Base-by-base conservation (phyloP, 1,284 basidiomycete genomes). In the Leccinum griseonigrum region DNA sequence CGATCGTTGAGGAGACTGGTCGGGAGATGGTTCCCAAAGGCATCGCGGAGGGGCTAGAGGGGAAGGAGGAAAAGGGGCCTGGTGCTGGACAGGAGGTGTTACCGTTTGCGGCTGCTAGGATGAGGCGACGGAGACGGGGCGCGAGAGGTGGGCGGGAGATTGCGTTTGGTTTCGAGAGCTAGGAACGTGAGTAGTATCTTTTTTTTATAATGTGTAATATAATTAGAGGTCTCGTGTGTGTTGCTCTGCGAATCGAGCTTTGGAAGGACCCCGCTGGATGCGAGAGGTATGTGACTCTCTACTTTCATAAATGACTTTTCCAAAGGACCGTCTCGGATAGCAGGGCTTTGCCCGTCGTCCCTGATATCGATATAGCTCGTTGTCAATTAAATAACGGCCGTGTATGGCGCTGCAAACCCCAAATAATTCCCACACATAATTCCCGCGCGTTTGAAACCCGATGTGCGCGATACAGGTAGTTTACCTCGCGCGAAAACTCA, bases 51-150 rank as follows among this genome's bases (percentile, higher is more conserved):
- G 32, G 16, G 18, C 52, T 46, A 0, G 59, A 58, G 14, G 34
- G 11, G 16, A 5, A 7, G 52, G 61, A 56, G 28, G 36, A 46
- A 22, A 36, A 28, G 16, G 14, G 26, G 4, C 46, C 51, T 34
- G 36, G 38, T 16, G 54, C 38, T 10, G 11, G 31, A 3, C 50
- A 55, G 11, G 60, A 51, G 0, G 34, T 60, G 31, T 57, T 74
- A 32, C 70, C 71, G 9, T 71, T 64, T 50, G 60, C 63, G 6
- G 70, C 65, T 14, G 68, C 70, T 58, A 71, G 71, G 61, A 72
- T 71, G 63, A 68, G 60, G 54, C 64, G 63, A 3, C 62, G 71
- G n/a, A 68, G 57, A 48, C 60, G 60, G 52, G 50, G 62, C 18
- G 69, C 68, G 28, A 60, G 71, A 9, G 63, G 68, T 46, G 69